Evolutionary conservation across 441 rosid species (phyloP), one percentile per base, ranked within the genome.

Genomic region (Gossypium gossypioides): DNA sequence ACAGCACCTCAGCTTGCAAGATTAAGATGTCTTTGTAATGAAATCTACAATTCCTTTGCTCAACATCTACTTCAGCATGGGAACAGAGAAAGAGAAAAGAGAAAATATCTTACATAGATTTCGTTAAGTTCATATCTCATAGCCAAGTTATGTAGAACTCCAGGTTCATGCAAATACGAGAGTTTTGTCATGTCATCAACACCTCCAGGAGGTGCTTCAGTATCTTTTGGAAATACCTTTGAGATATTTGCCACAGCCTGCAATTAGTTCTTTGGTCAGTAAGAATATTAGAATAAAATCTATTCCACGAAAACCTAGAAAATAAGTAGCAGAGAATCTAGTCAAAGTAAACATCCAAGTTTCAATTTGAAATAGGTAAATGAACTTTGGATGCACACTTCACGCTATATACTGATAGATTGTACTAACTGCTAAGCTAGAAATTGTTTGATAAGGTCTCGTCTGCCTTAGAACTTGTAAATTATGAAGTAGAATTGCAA

Each of bases 131-230:
- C 89, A 79, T 89, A 89, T 85, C 94, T 83, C 25, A 83, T 78
- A 59, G 83, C 79, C 75, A 89, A 77, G 77, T 89, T 89, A 65
- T 83, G 83, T 42, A 89, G 77, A 72, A 89, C 94, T 74, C 91
- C 91, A 1, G 91, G 94, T 79, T 89, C 94, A 72, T 89, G 94
- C 86, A 89, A 80, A 78, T 89, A 89, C 13, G 91, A 86, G 72
- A 89, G 90, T 78, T 85, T 89, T 61, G 91, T 87, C 94, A 89
- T 89, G 82, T 89, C 91, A 84, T 89, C 91, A 9, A 86, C 87
- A 74, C 94, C 94, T 54, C 87, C 94, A 4, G 90, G 82, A 3
- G 88, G 78, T 62, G 84, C 89, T 81, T 89, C 94, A 7, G 89
- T 84, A 65, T 89, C 94, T 68, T 86, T 82, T 34, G 94, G 94